Conservation (phyloP, 2,329 filamentous ascomycete species). For the Fusarium tanahbumbuense region DNA sequence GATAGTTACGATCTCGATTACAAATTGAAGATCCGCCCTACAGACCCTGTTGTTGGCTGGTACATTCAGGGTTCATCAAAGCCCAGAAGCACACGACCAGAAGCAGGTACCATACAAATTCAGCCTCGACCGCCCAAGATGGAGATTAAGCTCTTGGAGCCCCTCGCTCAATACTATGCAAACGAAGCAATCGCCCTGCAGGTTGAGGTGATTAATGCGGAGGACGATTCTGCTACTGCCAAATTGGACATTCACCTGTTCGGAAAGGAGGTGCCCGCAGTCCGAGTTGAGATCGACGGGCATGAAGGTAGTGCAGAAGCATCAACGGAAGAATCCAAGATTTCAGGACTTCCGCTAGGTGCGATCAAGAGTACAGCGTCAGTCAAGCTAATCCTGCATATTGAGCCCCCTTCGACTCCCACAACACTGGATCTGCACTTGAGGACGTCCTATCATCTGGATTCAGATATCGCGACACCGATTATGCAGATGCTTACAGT, state of each 20-base stretch:
- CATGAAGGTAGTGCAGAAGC: conserved; percentile 50
- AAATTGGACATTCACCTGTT: conserved; percentile 76
- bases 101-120: conserved; percentile 73
- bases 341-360: conserved; percentile 58
- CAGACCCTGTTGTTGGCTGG: conserved; percentile 61
- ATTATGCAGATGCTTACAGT: conserved; percentile 79
- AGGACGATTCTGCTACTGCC: conserved; percentile 81
- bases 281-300: conserved; percentile 56
- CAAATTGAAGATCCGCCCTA: conserved; percentile 64
- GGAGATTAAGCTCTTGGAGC: conserved; percentile 73
- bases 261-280: conserved; percentile 65
- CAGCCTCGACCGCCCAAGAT: conserved; percentile 93
- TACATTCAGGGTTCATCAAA: conserved; percentile 57
- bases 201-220: conserved; percentile 81
- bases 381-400: conserved; percentile 58
- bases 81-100: conserved; percentile 60
- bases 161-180: conserved; percentile 82
- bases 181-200: conserved; percentile 79
- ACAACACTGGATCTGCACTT: conserved; percentile 76
- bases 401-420: conserved; percentile 62
- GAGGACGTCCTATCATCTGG: conserved; percentile 80
- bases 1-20: conserved; percentile 76
- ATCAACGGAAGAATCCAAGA: conserved; percentile 56
- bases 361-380: conserved; percentile 61
- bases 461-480: conserved; percentile 82